These are phyloP conservation scores for Silene noctiflora DNA, from an alignment of 179 eudicot genomes.

Conservation along the genomic window DNA sequence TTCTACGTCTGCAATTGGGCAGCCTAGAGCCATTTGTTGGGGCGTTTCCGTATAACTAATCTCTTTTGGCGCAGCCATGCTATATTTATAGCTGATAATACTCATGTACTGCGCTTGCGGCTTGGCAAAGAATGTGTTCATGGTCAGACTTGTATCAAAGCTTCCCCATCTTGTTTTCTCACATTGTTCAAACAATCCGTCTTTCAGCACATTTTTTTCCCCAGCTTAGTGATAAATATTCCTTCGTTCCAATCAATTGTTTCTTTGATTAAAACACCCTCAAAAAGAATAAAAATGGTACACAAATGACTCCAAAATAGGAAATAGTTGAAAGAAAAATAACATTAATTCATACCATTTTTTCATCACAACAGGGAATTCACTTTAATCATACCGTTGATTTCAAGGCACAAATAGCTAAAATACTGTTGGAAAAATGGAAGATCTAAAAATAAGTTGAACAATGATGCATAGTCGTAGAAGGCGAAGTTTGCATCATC, in stretches of 20 bases:
- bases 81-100: neutral
- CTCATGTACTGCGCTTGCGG: neutral
- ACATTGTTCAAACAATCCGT: neutral
- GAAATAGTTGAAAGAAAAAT: no score
- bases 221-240: no score
- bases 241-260: no score
- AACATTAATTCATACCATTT: no score
- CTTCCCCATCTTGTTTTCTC: neutral
- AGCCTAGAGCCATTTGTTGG: conserved; percentile 72
- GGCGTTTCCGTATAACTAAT: conserved; percentile 51
- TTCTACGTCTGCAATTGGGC: conserved; percentile 60
- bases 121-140: neutral
- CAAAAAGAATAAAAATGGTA: no score
- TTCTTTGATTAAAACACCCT: no score
- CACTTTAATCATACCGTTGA: no score
- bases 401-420: no score
- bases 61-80: neutral
- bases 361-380: no score
- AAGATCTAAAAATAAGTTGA: neutral
- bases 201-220: no score
- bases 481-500: neutral
- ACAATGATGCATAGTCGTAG: neutral
- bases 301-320: no score
- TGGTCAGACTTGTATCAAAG: neutral
- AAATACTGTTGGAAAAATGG: no score